Evolutionary conservation across 192 early-diverging fungal genomes (phyloP), one percentile per base, ranked within the genome.

Genomic region (Funneliformis geosporum): DNA sequence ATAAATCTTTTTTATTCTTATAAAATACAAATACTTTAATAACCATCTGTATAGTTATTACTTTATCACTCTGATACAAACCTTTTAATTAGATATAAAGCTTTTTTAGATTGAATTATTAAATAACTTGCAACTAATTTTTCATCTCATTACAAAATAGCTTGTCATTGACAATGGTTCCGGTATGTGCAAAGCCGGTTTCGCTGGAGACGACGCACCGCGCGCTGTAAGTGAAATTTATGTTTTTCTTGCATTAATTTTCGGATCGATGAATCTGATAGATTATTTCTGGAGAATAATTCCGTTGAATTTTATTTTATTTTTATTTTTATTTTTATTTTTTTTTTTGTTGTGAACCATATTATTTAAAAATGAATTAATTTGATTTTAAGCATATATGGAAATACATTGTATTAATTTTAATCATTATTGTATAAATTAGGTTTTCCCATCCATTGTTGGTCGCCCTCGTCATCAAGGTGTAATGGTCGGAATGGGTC

Each of bases 161-260:
- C 86, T 94, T 84, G 95, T 95, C 82, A 94, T 96, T 84, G 95
- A 96, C 87, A 95, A 95, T 86, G 95, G 95, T 84, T 96, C 95
- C 85, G 93, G 95, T 85, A 96, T 96, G 94, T 96, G 94, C 90
- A 96, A 96, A 88, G 94, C 94, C 87, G 94, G 94, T 84, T 96
- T 96, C 85, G 94, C 94, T 83, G 94, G 94, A 82, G 94, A 96
- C 86, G 94, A 96, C 77, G 94, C 94, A 72, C 94, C 94, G 47
- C 93, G 93, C 82, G 94, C 94, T 82, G 95, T 94, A 84, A 80
- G 83, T 82, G 27, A 55, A 42, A 33, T 74, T 60, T 23, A 55
- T 33, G 25, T 38, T 9, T 59, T 60, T 46, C 16, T 50, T 12
- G 11, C 0, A 12, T 14, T 16, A 47, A 47, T 47, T 47, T 47